Base-by-base conservation (phyloP, 2,329 filamentous ascomycete genomes). In the Alternaria dauci region DNA sequence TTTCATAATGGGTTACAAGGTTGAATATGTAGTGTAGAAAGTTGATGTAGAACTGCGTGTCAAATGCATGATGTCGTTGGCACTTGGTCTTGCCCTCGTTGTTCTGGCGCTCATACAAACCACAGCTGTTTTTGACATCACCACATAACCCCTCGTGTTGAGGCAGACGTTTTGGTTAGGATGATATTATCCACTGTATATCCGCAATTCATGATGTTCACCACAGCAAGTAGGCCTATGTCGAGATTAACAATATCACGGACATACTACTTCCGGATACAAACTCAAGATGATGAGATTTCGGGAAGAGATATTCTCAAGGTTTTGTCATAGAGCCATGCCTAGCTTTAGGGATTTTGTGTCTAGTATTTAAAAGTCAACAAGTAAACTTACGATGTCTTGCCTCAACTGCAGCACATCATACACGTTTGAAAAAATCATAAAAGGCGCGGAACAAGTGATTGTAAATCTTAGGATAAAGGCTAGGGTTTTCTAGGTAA, bases 101-200 rank as follows among this genome's bases (percentile, higher is more conserved):
- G 12, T 18, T 34, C 44, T 23, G n/a, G 18, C 23, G 18, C 44
- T 6, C 18, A 12, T 34, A 18, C 5, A 34, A 34, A 39, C n/a
- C 8, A 39, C 36, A 39, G 3, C 36, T 20, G n/a, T 39, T 8
- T 18, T 30, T 4, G 11, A 30, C 8, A 30, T 8, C 8, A 18
- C 18, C 1, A 8, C 9, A 8, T n/a, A 38, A 8, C 18, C 7
- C n/a, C 7, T n/a, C 16, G 0, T 8, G 16, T 38, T 8, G 34
- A 1, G 0, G 28, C 11, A 8, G 4, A 30, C 11, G 11, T 30
- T 28, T 30, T 0, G 7, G 28, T 0, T 0, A 11, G 28, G 8
- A 11, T 30, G 28, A 9, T 30, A 30, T 30, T 11, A 12, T 11
- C 4, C 0, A 30, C 28, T 5, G 9, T 12, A 11, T 30, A 11